phyloP scores from a whole-genome alignment of 306 rosid genomes.

The Prunus salicina region DNA sequence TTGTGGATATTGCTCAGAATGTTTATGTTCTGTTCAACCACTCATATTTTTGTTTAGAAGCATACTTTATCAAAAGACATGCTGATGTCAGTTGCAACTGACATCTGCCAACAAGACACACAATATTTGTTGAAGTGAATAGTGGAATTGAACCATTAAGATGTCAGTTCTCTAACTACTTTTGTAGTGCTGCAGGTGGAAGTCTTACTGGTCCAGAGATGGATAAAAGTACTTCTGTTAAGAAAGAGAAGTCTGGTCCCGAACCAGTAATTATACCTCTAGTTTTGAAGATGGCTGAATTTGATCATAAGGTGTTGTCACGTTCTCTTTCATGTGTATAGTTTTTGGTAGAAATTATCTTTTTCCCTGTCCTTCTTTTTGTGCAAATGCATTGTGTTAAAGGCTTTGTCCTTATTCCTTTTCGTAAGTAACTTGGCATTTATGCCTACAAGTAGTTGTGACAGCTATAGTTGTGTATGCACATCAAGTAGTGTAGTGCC shows the following conservation, averaged over 20 bases:
- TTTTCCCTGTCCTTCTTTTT: not conserved
- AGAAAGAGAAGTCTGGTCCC: slow-evolving; percentile 70
- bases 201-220: slow-evolving; percentile 39
- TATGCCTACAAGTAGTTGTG: not conserved
- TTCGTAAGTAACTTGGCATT: not conserved
- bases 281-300: slow-evolving; percentile 93
- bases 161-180: slow-evolving; percentile 10
- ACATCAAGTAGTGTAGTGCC: too few species aligned
- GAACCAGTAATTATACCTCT: slow-evolving; percentile 80
- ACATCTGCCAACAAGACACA: not conserved
- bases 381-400: not conserved
- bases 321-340: slow-evolving; percentile 1
- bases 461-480: not conserved
- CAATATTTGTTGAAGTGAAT: slow-evolving; percentile 3
- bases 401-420: not conserved
- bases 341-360: not conserved
- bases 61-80: not conserved
- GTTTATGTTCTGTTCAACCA: slow-evolving; percentile 14
- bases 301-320: slow-evolving; percentile 82
- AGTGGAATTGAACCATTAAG: slow-evolving; percentile 10
- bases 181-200: slow-evolving; percentile 50
- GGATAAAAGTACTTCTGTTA: slow-evolving; percentile 29
- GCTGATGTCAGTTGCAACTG: not conserved
- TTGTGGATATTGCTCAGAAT: slow-evolving; percentile 9
- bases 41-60: not conserved